Evolutionary conservation across 78 protist species (phyloP), one percentile per base, ranked within the genome.

Genomic region (Fonticula alba): DNA sequence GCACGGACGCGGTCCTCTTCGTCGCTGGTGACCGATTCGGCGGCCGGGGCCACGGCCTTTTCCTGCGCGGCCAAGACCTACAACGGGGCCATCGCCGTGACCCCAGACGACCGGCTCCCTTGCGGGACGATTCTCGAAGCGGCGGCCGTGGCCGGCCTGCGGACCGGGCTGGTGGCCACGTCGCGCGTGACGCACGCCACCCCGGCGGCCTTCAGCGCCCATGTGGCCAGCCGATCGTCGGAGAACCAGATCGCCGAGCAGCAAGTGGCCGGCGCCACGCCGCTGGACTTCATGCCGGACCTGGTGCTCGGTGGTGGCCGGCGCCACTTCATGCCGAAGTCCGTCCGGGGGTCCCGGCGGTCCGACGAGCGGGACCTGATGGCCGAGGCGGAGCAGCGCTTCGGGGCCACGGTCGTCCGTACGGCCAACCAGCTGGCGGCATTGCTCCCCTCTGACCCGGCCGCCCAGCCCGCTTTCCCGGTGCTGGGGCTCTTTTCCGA

Each of bases 41-140:
- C 78, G 1, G 72, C 71, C 19, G 72, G 68, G 1, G 75, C 66
- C 33, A 71, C 75, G 2, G 66, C 68, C 0, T 71, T 15, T 37
- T 0, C 68, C 19, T 71, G 75, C 20, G 68, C 59, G n/a, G 3
- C 32, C 29, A 59, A 62, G 57, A 29, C 71, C 0, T 0, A 47
- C 47, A 71, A 71, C 37, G n/a, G 62, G 22, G 26, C 17, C 46
- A 32, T 73, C 2, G 78, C 54, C n/a, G n/a, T n/a, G n/a, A n/a
- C n/a, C n/a, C n/a, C n/a, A n/a, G n/a, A n/a, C n/a, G n/a, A n/a
- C n/a, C n/a, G n/a, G n/a, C n/a, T n/a, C n/a, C 78, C 78, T 0
- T 64, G 69, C 33, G 66, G 41, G n/a, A 73, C 78, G 29, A 4
- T 73, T 3, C 17, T 73, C n/a, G 78, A 73, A 50, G 72, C 58